Conservation (phyloP, 495 filamentous ascomycete species). For the Daldinia vernicosa region DNA sequence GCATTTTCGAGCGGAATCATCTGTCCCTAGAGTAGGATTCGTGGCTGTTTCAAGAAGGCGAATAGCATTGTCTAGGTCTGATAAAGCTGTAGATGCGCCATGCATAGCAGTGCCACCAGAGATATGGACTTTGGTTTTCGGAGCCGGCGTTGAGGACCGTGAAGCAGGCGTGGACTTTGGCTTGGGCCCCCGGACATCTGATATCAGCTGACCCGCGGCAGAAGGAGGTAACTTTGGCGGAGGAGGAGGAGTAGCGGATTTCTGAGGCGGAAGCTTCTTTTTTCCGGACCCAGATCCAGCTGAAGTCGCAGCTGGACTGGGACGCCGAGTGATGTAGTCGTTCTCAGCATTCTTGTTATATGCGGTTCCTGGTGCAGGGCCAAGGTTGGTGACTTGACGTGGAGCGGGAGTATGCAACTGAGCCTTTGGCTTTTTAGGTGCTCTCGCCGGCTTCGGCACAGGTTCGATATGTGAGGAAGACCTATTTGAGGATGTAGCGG, state of each 20-base stretch:
- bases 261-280: slow-evolving; percentile 52
- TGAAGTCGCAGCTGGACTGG: slow-evolving; percentile 46
- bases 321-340: slow-evolving; percentile 51
- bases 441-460: slow-evolving; percentile 44
- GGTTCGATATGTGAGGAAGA: slow-evolving; percentile 42
- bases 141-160: slow-evolving; percentile 63
- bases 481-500: slow-evolving; percentile 18
- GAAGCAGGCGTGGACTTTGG: slow-evolving; percentile 64
- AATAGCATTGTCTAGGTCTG: slow-evolving; percentile 90
- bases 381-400: slow-evolving; percentile 67
- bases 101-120: slow-evolving; percentile 79
- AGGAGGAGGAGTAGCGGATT: slow-evolving; percentile 46
- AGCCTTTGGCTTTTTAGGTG: slow-evolving; percentile 66
- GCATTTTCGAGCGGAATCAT: slow-evolving; percentile 69
- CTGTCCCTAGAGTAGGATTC: slow-evolving; percentile 72
- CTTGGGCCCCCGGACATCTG: slow-evolving; percentile 74
- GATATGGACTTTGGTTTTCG: slow-evolving; percentile 68
- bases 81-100: slow-evolving; percentile 75
- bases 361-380: slow-evolving; percentile 47
- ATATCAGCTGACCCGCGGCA: slow-evolving; percentile 77
- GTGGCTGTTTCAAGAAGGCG: slow-evolving; percentile 89
- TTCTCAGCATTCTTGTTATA: slow-evolving; percentile 54
- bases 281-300: slow-evolving; percentile 47
- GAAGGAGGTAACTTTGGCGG: slow-evolving; percentile 70
- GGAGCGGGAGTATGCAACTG: slow-evolving; percentile 68